Evolutionary conservation across 768 basidiomycete species (phyloP), one percentile per base, ranked within the genome.

Genomic region (Hemileccinum rubropunctum): DNA sequence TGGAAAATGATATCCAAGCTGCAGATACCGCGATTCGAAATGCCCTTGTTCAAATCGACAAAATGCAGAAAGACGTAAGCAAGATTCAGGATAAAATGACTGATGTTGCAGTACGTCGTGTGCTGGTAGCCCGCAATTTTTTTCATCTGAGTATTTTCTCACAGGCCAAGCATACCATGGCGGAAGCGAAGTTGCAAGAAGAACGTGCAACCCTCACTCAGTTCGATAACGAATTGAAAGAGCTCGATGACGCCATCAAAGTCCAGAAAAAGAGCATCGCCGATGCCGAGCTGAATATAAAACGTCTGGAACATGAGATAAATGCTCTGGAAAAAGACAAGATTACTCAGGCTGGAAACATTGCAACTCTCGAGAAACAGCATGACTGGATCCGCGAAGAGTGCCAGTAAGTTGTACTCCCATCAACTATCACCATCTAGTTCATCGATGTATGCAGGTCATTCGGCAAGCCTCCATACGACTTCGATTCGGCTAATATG

Each of bases 341-440:
- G 60, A 68, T 78, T 7, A 58, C 75, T 1, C 81, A 83, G 2
- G 61, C 64, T 27, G 82, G 80, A 39, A 48, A 61, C 33, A 78
- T 85, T 23, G 66, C 76, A 21, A 79, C 76, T 42, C 75, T 95
- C n/a, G 93, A 97, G 71, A 82, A 85, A 61, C 79, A 85, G 63
- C 79, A 87, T 58, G 78, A 85, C 1, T 98, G 97, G 97, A 98
- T 99, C 53, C 65, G 65, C 5, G 84, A 94, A 53, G 95, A 99
- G 65, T 80, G 84, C 57, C 78, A 85, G 95, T 97, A 61, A 62
- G 91, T 78, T 14, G 39, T 30, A 13, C 28, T 7, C 20, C 17
- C 21, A 13, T 28, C 33, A 8, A 0, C 13, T 28, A 12, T 20
- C 18, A n/a, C 7, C 30, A 35, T 28, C 15, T 50, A 35, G 44